phyloP scores from a whole-genome alignment of 2,329 filamentous ascomycete species.

The Trichoderma pleuroti region DNA sequence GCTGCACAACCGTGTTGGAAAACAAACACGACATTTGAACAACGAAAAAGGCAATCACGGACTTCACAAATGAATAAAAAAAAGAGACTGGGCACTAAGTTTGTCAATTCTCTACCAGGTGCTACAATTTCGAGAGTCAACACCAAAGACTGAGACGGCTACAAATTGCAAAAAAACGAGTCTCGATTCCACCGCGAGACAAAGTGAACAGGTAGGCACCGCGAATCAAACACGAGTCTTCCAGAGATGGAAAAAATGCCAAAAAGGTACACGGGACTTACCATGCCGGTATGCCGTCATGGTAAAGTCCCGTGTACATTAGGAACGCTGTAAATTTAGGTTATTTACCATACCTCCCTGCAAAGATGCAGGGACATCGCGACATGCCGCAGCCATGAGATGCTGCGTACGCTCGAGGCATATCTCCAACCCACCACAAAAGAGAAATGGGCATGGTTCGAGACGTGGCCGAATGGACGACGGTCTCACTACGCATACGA shows the following conservation, averaged over 20 bases:
- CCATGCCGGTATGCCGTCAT: not conserved
- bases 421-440: not conserved
- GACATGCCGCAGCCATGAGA: not conserved
- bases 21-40: not conserved
- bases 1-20: not conserved
- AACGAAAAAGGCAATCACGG: not conserved
- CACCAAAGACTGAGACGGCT: not conserved
- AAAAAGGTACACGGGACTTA: not conserved
- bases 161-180: not conserved
- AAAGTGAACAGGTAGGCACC: not conserved
- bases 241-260: not conserved
- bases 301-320: not conserved
- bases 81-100: not conserved
- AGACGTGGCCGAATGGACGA: not conserved
- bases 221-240: not conserved
- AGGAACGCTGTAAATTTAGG: not conserved
- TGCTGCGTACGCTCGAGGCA: not conserved
- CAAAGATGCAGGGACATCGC: not conserved
- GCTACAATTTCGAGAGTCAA: not conserved
- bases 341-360: not conserved
- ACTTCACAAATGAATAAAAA: fast-evolving
- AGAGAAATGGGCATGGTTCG: not conserved
- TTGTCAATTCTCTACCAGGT: not conserved
- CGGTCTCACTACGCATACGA: not conserved
- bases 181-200: not conserved